Evolutionary conservation across 108 stramenopile genomes (phyloP), one percentile per base, ranked within the genome.

Genomic region (Nitzschia putrida): DNA sequence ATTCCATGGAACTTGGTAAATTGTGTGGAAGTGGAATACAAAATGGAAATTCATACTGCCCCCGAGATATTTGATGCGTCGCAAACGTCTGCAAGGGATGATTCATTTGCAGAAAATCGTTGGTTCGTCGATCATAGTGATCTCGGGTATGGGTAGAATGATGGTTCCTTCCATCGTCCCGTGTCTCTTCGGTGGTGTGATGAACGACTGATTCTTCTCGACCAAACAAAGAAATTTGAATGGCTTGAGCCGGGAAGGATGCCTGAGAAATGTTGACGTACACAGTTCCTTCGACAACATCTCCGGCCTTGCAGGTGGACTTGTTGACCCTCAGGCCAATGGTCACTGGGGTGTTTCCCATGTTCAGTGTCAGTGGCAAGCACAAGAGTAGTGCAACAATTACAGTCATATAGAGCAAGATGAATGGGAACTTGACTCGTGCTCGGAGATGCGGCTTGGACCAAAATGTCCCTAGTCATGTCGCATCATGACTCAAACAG

Each of bases 11-110:
- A 34, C 61, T 64, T 14, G 72, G 72, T 23, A 73, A 58, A 40
- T 56, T 47, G 21, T 11, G 18, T 13, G 64, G 64, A 23, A 73
- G 22, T 45, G 24, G 26, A 21, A 73, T 38, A 16, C 22, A 10
- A 58, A 73, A 73, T 8, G 72, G 72, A 0, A 54, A 73, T 43
- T 73, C 72, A 34, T 66, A 73, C 49, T 66, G 72, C 14, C 72
- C 72, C 8, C 29, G 21, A 57, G 53, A 43, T 22, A 53, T 24
- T 51, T 53, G 57, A 22, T 61, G 57, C 16, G 66, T 53, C 0
- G 26, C 34, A 42, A 73, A 65, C 8, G 22, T 14, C 13, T 57
- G 43, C 55, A 73, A 29, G 5, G 72, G 64, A 47, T 66, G 47
- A 10, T 73, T 45, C 47, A 73, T 16, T 57, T 57, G 53, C 18